Base-by-base conservation (phyloP, 139 green algal species). In the Zygnema cylindricum region DNA sequence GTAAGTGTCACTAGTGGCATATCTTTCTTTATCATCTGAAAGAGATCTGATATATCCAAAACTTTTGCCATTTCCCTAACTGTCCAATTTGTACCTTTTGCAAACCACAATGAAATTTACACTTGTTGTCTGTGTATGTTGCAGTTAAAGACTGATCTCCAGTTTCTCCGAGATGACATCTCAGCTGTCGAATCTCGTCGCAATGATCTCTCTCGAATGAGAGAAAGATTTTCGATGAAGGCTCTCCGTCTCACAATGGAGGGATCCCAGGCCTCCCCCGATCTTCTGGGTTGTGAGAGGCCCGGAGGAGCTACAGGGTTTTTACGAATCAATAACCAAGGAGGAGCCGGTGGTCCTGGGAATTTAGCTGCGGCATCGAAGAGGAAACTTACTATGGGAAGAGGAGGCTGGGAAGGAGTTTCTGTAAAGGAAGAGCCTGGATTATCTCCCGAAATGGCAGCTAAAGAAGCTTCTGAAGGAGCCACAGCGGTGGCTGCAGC, bases 141-240 rank as follows among this genome's bases (percentile, higher is more conserved):
- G 71, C 71, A 79, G 71, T 38, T 91, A 7, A 30, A 71, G 21
- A 55, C 38, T 16, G 86, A 91, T 35, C 39, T 91, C 7, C 38
- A 39, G 1, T 89, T 83, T 1, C 32, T 91, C 23, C 30, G 83
- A 1, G 63, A 91, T 16, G 86, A 91, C 38, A 89, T 89, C n/a
- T 84, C 63, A 36, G 79, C 69, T 3, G 85, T 90, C 22, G 85
- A 90, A 38, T 22, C 21, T 21, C 32, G 55, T 1, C 77, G 85
- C 32, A 36, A 33, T 38, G 79, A 89, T 49, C 79, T 90, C 43
- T 38, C 38, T 76, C 33, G 35, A 30, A 77, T 90, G 77, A 33
- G 77, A 11, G 81, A 90, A 33, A 32, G 75, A 43, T 90, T 38
- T 23, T 38, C 78, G 25, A 41, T 42, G 41, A 63, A 54, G 38